Percentiles rank a stretch among this genome's conserved stretches.
Conservation (phyloP, 2,329 filamentous ascomycete genomes). For the Triangularia verruculosa region DNA sequence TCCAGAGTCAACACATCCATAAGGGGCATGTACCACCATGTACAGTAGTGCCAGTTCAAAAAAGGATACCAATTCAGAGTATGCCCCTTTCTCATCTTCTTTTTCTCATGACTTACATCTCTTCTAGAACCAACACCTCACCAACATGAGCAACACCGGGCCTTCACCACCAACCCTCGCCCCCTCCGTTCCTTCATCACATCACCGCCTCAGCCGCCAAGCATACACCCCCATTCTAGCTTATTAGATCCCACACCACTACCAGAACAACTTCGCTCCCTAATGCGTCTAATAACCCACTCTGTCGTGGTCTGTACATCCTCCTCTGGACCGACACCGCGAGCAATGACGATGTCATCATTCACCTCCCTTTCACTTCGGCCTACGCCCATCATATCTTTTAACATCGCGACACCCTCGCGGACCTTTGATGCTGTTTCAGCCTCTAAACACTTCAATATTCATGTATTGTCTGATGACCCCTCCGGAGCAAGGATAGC, state of each 20-base stretch:
- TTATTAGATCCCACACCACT: constrained; percentile 3
- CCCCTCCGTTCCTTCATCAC: constrained; percentile 21
- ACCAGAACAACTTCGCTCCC: constrained; percentile 47
- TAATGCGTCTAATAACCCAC: constrained; percentile 54
- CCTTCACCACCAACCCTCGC: not conserved
- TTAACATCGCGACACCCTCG: constrained; percentile 57
- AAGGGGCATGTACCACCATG: not conserved
- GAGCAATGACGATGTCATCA: constrained; percentile 59
- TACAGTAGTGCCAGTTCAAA: not conserved
- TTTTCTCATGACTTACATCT: not conserved
- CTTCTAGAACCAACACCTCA: not conserved
- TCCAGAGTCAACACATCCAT: not conserved
- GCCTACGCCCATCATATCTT: constrained; percentile 52
- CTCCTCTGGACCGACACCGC: constrained; percentile 20
- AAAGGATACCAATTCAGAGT: not conserved
- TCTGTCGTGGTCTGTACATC: constrained; percentile 56
- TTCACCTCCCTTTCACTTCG: constrained; percentile 53
- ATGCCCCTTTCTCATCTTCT: not conserved
- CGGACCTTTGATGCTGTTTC: constrained; percentile 52
- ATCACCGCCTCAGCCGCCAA: constrained; percentile 33
- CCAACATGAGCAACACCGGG: not conserved
- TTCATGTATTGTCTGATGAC: constrained; percentile 52
- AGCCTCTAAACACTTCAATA: constrained; percentile 47
- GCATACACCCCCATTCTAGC: constrained; percentile 34
- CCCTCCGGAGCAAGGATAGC: constrained; percentile 48